Base-by-base conservation (phyloP, 176 grass and related monocot species). In the Cocos nucifera region DNA sequence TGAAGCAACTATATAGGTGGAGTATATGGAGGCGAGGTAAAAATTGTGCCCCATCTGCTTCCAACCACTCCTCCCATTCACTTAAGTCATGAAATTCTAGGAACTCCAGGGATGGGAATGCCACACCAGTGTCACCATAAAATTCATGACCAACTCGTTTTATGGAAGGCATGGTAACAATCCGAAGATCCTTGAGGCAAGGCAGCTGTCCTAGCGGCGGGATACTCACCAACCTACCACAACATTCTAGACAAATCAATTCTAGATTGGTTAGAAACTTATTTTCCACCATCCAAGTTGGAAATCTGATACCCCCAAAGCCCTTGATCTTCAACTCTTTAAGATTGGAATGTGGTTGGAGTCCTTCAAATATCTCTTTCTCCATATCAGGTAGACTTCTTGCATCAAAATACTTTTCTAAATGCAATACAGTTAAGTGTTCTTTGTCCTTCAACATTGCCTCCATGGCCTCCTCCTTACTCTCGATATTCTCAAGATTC, bases 321-420 rank as follows among this genome's bases (percentile, higher is more conserved):
- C 53, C 53, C 19, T 9, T 12, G 0, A 71, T 58, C 9, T 20
- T 49, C 8, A 71, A 61, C 15, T 52, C 5, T 32, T 64, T 17
- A 32, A 70, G 22, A 61, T 44, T 16, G 9, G 1, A 12, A 5
- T 54, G 75, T 22, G 75, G 75, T n/a, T 70, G 32, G 20, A 78
- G 52, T 20, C 15, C 24, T 10, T 78, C 59, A 1, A 76, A 18
- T 14, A 76, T 49, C 32, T 51, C 39, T 10, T 23, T 7, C 19
- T 44, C 17, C 16, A 15, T 3, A 21, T 12, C 10, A 12, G 35
- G 35, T 14, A 2, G 6, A 44, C 35, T 14, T 44, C 10, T 14
- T 6, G 35, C 2, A 3, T 2, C 6, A 3, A 5, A 6, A 53
- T 15, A 1, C 59, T 51, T 58, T 19, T 49, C 63, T 49, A 77